These are phyloP conservation scores for Lithospermum erythrorhizon DNA, from an alignment of 257 asterid genomes.

Conservation along the genomic window DNA sequence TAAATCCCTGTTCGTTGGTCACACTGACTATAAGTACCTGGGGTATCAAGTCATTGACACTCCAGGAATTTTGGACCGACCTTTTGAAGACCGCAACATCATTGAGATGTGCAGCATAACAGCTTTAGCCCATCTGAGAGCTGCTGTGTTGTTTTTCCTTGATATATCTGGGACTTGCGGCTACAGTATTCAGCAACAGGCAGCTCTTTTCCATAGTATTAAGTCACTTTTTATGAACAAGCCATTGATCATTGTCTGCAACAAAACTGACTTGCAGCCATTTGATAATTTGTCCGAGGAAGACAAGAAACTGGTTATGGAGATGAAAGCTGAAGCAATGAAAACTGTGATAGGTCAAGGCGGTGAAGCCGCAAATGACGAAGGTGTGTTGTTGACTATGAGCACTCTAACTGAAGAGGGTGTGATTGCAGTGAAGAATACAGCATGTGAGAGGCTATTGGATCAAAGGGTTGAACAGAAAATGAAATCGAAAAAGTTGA, in stretches of 20 bases:
- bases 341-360: slow-evolving; percentile 84
- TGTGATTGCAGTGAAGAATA: slow-evolving; percentile 79
- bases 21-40: slow-evolving; percentile 81
- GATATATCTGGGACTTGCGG: slow-evolving; percentile 97
- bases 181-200: slow-evolving; percentile 83
- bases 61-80: slow-evolving; percentile 91
- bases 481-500: slow-evolving; percentile 83
- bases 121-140: slow-evolving; percentile 91
- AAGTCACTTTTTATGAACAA: slow-evolving; percentile 89
- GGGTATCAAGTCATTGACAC: slow-evolving; percentile 96
- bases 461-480: slow-evolving; percentile 84
- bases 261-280: slow-evolving; percentile 88
- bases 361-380: slow-evolving; percentile 61
- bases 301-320: slow-evolving; percentile 67
- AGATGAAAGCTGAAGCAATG: slow-evolving; percentile 94
- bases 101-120: slow-evolving; percentile 98
- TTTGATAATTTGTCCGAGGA: slow-evolving; percentile 68
- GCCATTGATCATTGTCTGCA: slow-evolving; percentile 77
- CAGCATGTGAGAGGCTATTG: slow-evolving; percentile 87
- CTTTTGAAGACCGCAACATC: slow-evolving; percentile 95
- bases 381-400: slow-evolving; percentile 73
- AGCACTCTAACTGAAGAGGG: slow-evolving; percentile 90
- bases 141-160: slow-evolving; percentile 86
- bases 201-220: slow-evolving; percentile 90
- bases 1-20: slow-evolving; percentile 88